Conservation (phyloP, 2,329 filamentous ascomycete species). For the Fusarium incarnatum region DNA sequence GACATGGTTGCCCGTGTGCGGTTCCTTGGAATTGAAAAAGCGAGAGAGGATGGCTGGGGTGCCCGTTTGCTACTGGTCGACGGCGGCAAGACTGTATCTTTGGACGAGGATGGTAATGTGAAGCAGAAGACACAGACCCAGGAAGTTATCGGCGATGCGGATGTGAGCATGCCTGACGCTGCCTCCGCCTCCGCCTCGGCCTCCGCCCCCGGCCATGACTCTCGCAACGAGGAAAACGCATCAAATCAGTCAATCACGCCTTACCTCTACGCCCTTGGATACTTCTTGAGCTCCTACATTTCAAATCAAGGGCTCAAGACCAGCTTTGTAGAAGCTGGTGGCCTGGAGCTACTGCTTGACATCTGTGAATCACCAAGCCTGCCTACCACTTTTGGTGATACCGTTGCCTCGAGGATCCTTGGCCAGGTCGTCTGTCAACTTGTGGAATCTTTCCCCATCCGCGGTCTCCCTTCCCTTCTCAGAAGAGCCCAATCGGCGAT, state of each 20-base stretch:
- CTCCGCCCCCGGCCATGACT: conserved; percentile 9
- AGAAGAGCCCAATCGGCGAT: conserved; percentile 78
- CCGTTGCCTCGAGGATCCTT: conserved; percentile 75
- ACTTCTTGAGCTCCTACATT: conserved; percentile 81
- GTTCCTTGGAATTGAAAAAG: conserved; percentile 77
- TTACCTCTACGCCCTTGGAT: conserved; percentile 80
- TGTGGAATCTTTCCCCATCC: conserved; percentile 81
- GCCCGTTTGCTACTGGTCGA: conserved; percentile 79
- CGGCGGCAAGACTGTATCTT: conserved; percentile 63
- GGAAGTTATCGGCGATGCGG: conserved; percentile 54
- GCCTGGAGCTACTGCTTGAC: conserved; percentile 85
- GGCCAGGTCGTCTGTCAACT: conserved; percentile 80
- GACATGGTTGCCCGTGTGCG: conserved; percentile 89
- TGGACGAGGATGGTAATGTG: conserved; percentile 65
- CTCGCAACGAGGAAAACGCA: conserved; percentile 27
- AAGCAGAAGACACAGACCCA: conserved; percentile 56
- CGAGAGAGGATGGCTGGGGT: conserved; percentile 77
- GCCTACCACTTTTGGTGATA: conserved; percentile 70
- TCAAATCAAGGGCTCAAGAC: conserved; percentile 78
- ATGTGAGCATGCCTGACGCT: conserved; percentile 75
- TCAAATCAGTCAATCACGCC: conserved; percentile 62
- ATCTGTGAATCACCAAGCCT: conserved; percentile 85
- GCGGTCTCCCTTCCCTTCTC: conserved; percentile 84
- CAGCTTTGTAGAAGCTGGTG: conserved; percentile 81
- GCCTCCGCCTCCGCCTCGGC: conserved; percentile 22